A percentile compares a stretch with the other conserved stretches of the same genome.
These are phyloP conservation scores for Geosmithia flava DNA, from an alignment of 2,329 filamentous ascomycete genomes.

Conservation along the genomic window DNA sequence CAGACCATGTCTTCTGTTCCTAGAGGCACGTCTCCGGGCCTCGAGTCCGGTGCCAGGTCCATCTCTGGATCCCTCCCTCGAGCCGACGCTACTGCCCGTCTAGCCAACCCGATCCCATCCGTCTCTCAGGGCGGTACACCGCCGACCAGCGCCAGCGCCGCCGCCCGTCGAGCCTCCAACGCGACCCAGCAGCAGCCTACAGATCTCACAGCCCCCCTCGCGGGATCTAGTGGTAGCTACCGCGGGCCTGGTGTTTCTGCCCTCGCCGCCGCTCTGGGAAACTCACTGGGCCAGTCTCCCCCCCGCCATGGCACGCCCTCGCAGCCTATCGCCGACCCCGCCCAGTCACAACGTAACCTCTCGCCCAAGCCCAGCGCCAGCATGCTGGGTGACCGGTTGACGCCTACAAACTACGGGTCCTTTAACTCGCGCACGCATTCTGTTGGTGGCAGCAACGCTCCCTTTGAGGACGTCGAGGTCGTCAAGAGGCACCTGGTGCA, in stretches of 20 bases:
- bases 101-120: constrained; percentile 43
- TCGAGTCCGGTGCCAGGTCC: constrained; percentile 11
- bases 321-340: constrained; percentile 45
- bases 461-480: constrained; percentile 82
- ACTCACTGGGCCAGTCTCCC: constrained; percentile 57
- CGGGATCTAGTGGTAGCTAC: constrained; percentile 49
- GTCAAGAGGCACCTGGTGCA: constrained; percentile 80
- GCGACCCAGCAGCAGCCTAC: constrained; percentile 9
- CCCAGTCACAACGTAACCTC: constrained; percentile 6
- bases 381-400: constrained; percentile 26
- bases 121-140: constrained; percentile 21
- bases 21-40: constrained; percentile 20
- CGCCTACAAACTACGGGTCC: constrained; percentile 71
- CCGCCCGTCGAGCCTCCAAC: constrained; percentile 20
- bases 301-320: constrained; percentile 58
- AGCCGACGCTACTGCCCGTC: constrained; percentile 46
- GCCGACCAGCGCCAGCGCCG: neutral
- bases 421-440: constrained; percentile 56
- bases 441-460: constrained; percentile 26
- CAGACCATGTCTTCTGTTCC: constrained; percentile 22
- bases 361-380: neutral
- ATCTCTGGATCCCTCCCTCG: constrained; percentile 40
- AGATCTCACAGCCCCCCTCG: constrained; percentile 47
- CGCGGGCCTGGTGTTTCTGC: constrained; percentile 77
- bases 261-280: constrained; percentile 74